Evolutionary conservation across 768 basidiomycete species (phyloP), one percentile per base, ranked within the genome.

Genomic region (Lactarius tabidus): DNA sequence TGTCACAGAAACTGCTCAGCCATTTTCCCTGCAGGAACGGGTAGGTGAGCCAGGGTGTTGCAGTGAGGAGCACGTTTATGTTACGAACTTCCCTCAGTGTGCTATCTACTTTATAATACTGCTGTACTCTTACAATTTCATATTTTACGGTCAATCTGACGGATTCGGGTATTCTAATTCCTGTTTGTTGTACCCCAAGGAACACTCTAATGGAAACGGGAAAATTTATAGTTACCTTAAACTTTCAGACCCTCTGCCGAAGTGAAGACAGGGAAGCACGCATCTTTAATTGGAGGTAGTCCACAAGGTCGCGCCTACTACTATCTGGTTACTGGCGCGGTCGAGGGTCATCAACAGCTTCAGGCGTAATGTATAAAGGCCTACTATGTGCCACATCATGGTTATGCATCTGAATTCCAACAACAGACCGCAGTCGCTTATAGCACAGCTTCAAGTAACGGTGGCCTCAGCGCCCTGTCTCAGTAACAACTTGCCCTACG

Each of bases 101-200:
- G 45, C 59, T 57, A 35, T 12, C 35, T 18, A 55, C 48, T 38
- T 48, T 17, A 51, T 39, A 23, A 57, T 65, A 35, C 4, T 17
- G 36, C 29, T 65, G 64, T 65, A 65, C 31, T 61, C 35, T 57
- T 57, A 41, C 23, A 51, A 26, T 29, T 64, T 33, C 14, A 8
- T 52, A 57, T 12, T 61, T 18, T 61, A 65, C 23, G 39, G 31
- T 17, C 31, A 55, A 38, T 31, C 51, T 28, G 43, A 51, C 29
- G 38, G 53, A 36, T 60, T 57, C 26, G 28, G 29, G 29, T 35
- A 28, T 60, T 51, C 31, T 26, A 51, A 51, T 51, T 51, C 1
- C n/a, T 48, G 45, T 48, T 23, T 48, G 45, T 48, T 48, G 45
- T 48, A 48, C 23, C 45, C 45, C 23, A 23, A 8, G 48, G 26